phyloP scores from a whole-genome alignment of 352 stramenopile species.

The Blastocystis sp. region DNA sequence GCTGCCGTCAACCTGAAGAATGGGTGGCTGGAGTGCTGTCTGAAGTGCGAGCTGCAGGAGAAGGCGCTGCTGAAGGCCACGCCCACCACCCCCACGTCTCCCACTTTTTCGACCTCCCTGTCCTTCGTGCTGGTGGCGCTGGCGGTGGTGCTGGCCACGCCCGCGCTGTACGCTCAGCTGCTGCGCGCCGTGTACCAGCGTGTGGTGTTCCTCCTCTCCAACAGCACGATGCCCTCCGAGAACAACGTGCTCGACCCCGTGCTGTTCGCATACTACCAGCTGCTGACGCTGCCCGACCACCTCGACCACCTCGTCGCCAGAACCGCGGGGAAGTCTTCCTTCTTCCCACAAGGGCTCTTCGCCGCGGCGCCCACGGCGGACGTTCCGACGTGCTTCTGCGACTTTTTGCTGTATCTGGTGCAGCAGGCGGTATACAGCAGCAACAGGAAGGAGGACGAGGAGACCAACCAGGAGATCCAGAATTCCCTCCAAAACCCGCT shows the following conservation, averaged over 20 bases:
- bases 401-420: neutral
- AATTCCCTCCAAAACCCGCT: neutral
- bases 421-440: neutral
- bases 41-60: constrained; percentile 3
- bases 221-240: constrained; percentile 7
- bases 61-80: neutral
- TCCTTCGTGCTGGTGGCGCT: neutral
- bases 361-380: neutral
- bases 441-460: neutral
- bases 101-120: too few relatives aligned
- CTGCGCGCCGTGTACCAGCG: constrained; percentile 38
- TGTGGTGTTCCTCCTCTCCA: neutral
- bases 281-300: neutral
- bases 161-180: constrained; percentile 9
- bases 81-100: neutral
- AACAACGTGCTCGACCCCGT: constrained; percentile 23
- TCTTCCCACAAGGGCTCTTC: neutral
- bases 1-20: neutral
- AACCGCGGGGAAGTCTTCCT: neutral
- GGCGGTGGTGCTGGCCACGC: neutral
- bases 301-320: neutral
- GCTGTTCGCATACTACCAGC: constrained; percentile 37
- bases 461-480: neutral
- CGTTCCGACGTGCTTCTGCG: neutral
- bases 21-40: neutral